phyloP scores from a whole-genome alignment of 345 rosid genomes.

The Eucalyptus brandiana region DNA sequence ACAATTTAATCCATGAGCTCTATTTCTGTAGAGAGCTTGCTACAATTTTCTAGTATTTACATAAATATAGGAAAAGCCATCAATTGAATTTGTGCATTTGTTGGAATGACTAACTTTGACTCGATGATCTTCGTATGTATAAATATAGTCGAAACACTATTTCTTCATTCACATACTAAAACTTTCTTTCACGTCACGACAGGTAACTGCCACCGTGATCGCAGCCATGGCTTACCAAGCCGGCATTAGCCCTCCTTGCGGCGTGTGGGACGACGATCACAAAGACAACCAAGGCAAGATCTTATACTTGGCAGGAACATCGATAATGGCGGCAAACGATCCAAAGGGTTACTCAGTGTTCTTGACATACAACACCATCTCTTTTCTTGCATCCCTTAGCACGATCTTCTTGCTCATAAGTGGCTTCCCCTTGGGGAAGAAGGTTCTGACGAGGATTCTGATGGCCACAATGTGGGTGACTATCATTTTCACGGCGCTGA shows the following conservation, averaged over 20 bases:
- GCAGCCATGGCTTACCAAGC: not conserved
- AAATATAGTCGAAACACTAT: no score
- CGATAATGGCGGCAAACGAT: not conserved
- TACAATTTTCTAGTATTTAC: not conserved
- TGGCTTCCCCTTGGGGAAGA: not conserved
- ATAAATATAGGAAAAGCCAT: not conserved
- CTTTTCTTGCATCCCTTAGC: not conserved
- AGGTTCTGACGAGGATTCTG: not conserved
- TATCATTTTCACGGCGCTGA: not conserved
- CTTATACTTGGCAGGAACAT: not conserved
- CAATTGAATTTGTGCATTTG: not conserved
- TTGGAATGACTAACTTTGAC: no score
- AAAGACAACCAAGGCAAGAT: rapidly evolving
- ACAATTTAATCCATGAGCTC: no score
- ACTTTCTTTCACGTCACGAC: not conserved
- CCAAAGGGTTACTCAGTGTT: rapidly evolving
- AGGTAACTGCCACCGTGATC: not conserved
- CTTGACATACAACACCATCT: not conserved
- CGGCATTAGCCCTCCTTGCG: not conserved
- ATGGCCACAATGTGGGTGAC: not conserved
- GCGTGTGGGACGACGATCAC: not conserved
- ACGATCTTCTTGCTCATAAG: not conserved
- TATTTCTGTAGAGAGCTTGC: not conserved
- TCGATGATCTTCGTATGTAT: not conserved
- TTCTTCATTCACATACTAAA: not conserved